These are phyloP conservation scores for Termitomyces titanicus DNA, from an alignment of 768 basidiomycete species.

Conservation along the genomic window DNA sequence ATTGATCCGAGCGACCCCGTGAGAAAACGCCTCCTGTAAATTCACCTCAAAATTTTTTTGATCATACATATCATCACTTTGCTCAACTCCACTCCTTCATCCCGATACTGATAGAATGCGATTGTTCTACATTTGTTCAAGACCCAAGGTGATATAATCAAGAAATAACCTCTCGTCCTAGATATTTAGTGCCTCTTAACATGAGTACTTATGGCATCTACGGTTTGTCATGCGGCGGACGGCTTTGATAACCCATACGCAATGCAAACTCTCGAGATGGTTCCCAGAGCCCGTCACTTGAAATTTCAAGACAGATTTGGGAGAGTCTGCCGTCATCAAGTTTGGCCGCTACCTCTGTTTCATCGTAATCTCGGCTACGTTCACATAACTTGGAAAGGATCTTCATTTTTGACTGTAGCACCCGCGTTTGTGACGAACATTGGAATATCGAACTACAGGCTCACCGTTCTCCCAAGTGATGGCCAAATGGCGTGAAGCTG, in stretches of 20 bases:
- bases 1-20: no score
- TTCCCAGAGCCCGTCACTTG: slow-evolving; percentile 13
- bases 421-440: slow-evolving; percentile 1
- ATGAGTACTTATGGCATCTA: background rate
- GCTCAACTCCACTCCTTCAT: no score
- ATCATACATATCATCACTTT: no score
- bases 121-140: background rate
- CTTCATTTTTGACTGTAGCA: slow-evolving; percentile 26
- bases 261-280: slow-evolving; percentile 9
- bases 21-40: no score
- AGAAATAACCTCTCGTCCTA: background rate
- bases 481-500: slow-evolving; percentile 33
- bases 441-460: slow-evolving; percentile 1
- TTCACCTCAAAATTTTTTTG: no score
- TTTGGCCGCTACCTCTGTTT: slow-evolving; percentile 30
- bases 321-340: slow-evolving; percentile 39
- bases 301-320: slow-evolving; percentile 30
- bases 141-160: background rate
- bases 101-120: background rate
- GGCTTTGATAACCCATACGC: slow-evolving; percentile 13
- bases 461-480: slow-evolving; percentile 32
- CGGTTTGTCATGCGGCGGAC: background rate
- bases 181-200: background rate
- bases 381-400: slow-evolving; percentile 30
- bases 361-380: slow-evolving; percentile 28